Percentiles rank a stretch among this genome's conserved stretches.
These are phyloP conservation scores for Atkinsonella hypoxylon DNA, from an alignment of 2,329 filamentous ascomycete genomes.

Conservation along the genomic window DNA sequence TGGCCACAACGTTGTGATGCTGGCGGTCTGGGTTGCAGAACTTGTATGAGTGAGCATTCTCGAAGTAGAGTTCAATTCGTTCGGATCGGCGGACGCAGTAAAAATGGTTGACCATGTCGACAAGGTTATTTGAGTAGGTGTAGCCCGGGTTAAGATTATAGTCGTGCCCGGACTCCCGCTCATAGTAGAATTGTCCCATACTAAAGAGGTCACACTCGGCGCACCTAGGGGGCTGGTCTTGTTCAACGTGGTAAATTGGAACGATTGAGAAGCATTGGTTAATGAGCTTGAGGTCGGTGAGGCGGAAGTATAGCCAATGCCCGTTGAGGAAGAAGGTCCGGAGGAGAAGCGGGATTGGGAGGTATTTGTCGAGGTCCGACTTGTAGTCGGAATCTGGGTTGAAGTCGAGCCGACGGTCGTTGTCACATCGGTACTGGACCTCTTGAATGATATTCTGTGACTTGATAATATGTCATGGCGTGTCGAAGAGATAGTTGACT, in stretches of 20 bases:
- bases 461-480: neutral
- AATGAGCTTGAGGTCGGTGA: neutral
- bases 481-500: neutral
- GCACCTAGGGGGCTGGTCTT: neutral
- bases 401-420: neutral
- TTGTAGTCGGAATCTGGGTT: neutral
- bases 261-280: neutral
- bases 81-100: neutral
- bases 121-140: neutral
- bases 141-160: neutral
- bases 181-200: constrained; percentile 1
- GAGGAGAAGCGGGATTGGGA: neutral
- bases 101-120: neutral
- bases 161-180: neutral
- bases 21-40: neutral
- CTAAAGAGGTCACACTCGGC: neutral
- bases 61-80: neutral
- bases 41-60: neutral
- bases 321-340: neutral
- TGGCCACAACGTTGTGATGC: neutral
- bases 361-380: constrained; percentile 2
- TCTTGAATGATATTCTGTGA: neutral
- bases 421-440: neutral
- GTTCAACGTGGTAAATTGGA: neutral
- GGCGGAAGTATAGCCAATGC: neutral